These are phyloP conservation scores for Orbilia blumenaviensis DNA, from an alignment of 2,329 filamentous ascomycete species.

Conservation along the genomic window DNA sequence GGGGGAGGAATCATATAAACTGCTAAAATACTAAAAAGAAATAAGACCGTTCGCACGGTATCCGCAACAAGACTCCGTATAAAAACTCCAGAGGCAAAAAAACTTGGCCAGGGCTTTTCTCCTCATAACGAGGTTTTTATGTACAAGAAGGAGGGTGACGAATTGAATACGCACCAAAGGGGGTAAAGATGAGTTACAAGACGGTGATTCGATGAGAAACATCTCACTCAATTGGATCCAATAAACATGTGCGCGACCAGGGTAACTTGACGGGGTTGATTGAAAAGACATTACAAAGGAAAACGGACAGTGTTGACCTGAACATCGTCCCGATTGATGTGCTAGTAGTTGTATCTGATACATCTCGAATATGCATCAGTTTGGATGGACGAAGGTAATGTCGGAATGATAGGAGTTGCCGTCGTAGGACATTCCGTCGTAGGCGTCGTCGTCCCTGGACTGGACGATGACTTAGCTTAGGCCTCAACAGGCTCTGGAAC, in stretches of 20 bases:
- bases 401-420: conserved; percentile 19
- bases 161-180: conserved; percentile 22
- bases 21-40: conserved; percentile 19
- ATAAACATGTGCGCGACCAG: conserved; percentile 45
- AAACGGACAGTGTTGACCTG: conserved; percentile 52
- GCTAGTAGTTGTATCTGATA: conserved; percentile 7
- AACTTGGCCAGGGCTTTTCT: conserved; percentile 50
- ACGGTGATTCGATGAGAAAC: conserved; percentile 21
- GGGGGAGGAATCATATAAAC: conserved; percentile 13
- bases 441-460: conserved; percentile 12
- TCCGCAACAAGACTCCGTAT: conserved; percentile 26
- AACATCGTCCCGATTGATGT: conserved; percentile 44
- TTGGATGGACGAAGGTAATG: conserved; percentile 3
- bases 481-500: conserved; percentile 17
- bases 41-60: conserved; percentile 43
- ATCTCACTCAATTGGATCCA: conserved; percentile 16
- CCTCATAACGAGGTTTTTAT: conserved; percentile 39
- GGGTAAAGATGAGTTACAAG: conserved; percentile 23
- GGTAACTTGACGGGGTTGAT: conserved; percentile 38
- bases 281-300: conserved; percentile 47
- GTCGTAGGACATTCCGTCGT: conserved; percentile 33
- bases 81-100: conserved; percentile 48
- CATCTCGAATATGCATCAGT: conserved; percentile 1
- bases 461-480: conserved; percentile 22
- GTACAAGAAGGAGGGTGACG: conserved; percentile 31